Percentiles rank a stretch among this genome's conserved stretches.
These are phyloP conservation scores for Podila epigama DNA, from an alignment of 192 early-diverging fungal species.

Conservation along the genomic window DNA sequence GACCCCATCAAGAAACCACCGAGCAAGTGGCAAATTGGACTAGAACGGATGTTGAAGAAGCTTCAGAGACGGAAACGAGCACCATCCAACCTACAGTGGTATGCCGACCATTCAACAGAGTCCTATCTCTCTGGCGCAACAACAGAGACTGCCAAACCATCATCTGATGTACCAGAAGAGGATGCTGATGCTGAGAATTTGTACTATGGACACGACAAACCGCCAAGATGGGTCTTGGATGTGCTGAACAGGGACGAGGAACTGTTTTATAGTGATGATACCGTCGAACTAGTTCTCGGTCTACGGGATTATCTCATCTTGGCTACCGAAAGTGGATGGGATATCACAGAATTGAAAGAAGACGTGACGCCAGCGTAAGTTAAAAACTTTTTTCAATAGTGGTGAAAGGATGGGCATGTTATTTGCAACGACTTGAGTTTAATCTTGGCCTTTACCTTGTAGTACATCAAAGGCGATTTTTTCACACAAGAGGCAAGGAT, in stretches of 20 bases:
- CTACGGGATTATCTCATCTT: slow-evolving; percentile 31
- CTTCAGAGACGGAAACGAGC: slow-evolving; percentile 38
- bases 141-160: slow-evolving; percentile 2
- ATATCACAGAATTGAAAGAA: slow-evolving; percentile 33
- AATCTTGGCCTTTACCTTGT: neutral
- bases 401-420: too few relatives aligned
- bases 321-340: slow-evolving; percentile 27
- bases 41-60: slow-evolving; percentile 43
- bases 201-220: slow-evolving; percentile 18
- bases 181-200: slow-evolving; percentile 18
- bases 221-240: slow-evolving; percentile 29
- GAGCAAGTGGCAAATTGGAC: slow-evolving; percentile 29
- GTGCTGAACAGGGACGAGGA: slow-evolving; percentile 5
- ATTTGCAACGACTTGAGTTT: neutral
- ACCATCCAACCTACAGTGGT: slow-evolving; percentile 42
- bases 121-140: slow-evolving; percentile 21
- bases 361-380: slow-evolving; percentile 34
- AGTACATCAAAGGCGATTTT: slow-evolving; percentile 8
- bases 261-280: slow-evolving; percentile 41
- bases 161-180: neutral
- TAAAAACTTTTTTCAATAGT: neutral
- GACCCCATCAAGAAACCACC: slow-evolving; percentile 8
- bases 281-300: slow-evolving; percentile 18
- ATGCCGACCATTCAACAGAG: slow-evolving; percentile 26
- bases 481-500: slow-evolving; percentile 16